Conservation (phyloP, 2,329 filamentous ascomycete species). For the Penicillium janthinellum region DNA sequence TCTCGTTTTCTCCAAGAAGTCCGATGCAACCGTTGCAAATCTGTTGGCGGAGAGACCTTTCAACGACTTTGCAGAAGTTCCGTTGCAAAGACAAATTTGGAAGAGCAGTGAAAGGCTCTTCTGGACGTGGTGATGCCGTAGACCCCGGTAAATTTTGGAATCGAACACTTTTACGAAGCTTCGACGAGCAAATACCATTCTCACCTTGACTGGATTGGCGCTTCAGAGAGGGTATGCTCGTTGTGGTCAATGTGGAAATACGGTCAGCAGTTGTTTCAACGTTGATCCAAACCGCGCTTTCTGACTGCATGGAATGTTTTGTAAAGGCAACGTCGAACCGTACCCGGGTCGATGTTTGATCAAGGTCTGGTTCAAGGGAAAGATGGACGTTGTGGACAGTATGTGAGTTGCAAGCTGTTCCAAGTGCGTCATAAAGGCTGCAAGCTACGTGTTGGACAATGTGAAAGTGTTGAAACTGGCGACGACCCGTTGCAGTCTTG, state of each 20-base stretch:
- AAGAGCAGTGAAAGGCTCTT: background rate
- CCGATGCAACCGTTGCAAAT: constrained; percentile 9
- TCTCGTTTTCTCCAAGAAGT: constrained; percentile 6
- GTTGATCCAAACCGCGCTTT: constrained; percentile 9
- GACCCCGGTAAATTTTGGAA: background rate
- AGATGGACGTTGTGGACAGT: constrained; percentile 13
- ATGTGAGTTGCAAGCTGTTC: constrained; percentile 10
- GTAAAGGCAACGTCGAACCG: constrained; percentile 13
- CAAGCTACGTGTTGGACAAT: constrained; percentile 9
- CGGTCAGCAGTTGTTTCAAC: background rate
- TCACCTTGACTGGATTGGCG: background rate
- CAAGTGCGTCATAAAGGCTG: constrained; percentile 15
- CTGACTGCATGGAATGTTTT: background rate
- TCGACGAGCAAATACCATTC: background rate
- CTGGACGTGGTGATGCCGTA: no score
- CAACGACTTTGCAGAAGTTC: constrained; percentile 6
- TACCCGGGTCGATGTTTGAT: constrained; percentile 3
- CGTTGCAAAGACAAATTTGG: constrained; percentile 9
- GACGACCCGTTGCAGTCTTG: background rate
- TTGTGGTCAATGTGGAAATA: background rate
- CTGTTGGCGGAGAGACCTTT: constrained; percentile 1
- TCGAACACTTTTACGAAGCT: background rate
- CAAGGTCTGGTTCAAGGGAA: constrained; percentile 9
- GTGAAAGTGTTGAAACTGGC: constrained; percentile 10
- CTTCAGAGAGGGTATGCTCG: background rate